A percentile compares a stretch with the other conserved stretches of the same genome.
Conservation (phyloP, 139 green algal species). For the Edaphochlamys debaryana region DNA sequence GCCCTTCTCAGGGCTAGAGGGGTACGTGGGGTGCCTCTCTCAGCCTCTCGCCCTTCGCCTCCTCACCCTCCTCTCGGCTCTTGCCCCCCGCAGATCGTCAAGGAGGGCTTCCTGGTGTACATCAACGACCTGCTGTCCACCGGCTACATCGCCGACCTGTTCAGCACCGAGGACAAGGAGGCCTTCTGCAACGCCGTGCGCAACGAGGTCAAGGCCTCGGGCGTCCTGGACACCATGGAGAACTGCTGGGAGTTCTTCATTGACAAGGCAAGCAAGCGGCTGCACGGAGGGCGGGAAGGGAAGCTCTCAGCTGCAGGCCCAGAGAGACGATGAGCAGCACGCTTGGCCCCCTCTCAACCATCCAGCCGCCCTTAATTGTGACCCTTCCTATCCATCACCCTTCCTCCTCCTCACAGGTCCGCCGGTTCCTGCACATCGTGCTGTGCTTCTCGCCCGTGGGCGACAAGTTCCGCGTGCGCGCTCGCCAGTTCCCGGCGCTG, state of each 20-base stretch:
- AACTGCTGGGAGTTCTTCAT: slow-evolving; percentile 94
- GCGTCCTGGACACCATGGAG: slow-evolving; percentile 84
- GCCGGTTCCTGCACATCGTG: slow-evolving; percentile 88
- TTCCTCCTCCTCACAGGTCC: slow-evolving; percentile 58
- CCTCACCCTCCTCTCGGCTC: too few relatives aligned
- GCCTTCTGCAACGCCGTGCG: slow-evolving; percentile 86
- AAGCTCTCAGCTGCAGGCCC: too few relatives aligned
- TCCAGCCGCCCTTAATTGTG: too few relatives aligned
- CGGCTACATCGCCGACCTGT: slow-evolving; percentile 85
- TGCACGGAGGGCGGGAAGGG: background rate
- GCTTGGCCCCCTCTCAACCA: too few relatives aligned
- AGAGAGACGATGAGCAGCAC: too few relatives aligned
- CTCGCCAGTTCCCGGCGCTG: slow-evolving; percentile 89
- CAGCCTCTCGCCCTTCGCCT: too few relatives aligned
- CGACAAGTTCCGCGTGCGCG: slow-evolving; percentile 89
- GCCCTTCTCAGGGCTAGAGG: too few relatives aligned
- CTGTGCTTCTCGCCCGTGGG: slow-evolving; percentile 94
- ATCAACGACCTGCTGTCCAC: slow-evolving; percentile 92
- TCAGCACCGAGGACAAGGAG: slow-evolving; percentile 84
- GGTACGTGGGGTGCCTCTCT: too few relatives aligned
- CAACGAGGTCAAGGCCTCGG: slow-evolving; percentile 84
- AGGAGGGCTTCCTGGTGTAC: slow-evolving; percentile 91
- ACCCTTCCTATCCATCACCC: too few relatives aligned
- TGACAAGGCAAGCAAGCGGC: slow-evolving; percentile 80
- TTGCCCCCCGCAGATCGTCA: slow-evolving; percentile 84